phyloP scores from a whole-genome alignment of 2,329 filamentous ascomycete species.

The Neonectria magnoliae region DNA sequence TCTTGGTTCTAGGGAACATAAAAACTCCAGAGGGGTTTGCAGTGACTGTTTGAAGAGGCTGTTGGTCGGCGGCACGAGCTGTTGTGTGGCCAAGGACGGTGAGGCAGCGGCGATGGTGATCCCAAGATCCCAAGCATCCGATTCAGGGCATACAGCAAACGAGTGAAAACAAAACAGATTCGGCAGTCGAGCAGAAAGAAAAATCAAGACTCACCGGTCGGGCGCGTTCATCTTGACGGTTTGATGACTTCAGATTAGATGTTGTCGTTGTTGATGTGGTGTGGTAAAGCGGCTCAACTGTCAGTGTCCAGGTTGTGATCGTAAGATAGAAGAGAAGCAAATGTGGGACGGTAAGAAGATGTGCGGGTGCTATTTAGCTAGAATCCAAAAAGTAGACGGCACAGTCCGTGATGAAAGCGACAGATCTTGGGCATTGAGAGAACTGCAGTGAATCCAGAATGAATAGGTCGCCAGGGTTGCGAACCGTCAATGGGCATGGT shows the following conservation, averaged over 20 bases:
- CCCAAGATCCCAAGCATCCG: background rate
- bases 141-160: background rate
- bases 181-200: background rate
- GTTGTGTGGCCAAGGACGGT: background rate
- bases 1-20: no score
- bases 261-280: background rate
- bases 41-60: background rate
- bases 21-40: background rate
- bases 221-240: slow-evolving; percentile 63
- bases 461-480: slow-evolving; percentile 21
- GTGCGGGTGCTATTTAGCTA: slow-evolving; percentile 1
- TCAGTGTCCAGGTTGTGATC: background rate
- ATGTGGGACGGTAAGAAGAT: background rate
- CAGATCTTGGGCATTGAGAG: slow-evolving; percentile 8
- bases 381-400: slow-evolving; percentile 27
- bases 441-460: slow-evolving; percentile 24
- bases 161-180: background rate
- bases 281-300: background rate
- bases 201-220: slow-evolving; percentile 57
- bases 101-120: background rate
- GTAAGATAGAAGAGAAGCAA: background rate
- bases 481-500: slow-evolving; percentile 25
- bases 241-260: background rate
- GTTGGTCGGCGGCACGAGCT: background rate
- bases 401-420: slow-evolving; percentile 16